These are phyloP conservation scores for Cupressus sempervirens DNA, from an alignment of 75 land plant genomes.

Conservation along the genomic window DNA sequence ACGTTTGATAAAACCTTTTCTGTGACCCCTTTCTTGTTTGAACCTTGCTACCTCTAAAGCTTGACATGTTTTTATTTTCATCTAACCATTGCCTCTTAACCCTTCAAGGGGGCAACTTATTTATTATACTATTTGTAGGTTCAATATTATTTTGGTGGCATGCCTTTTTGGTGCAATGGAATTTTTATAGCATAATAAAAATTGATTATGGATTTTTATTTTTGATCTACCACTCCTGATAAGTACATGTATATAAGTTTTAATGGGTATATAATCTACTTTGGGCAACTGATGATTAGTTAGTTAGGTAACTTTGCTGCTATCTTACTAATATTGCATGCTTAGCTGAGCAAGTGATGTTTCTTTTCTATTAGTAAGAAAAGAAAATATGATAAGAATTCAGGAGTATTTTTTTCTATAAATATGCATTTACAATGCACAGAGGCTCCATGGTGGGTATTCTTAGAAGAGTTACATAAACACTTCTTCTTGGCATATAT, in stretches of 20 bases:
- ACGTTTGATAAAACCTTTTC: no score
- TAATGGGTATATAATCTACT: neutral
- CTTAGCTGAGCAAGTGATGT: neutral
- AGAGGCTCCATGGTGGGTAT: neutral
- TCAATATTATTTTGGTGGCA: neutral
- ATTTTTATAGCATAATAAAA: neutral
- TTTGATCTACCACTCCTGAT: neutral
- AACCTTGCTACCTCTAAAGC: no score
- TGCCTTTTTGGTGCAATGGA: no score
- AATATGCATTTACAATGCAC: neutral
- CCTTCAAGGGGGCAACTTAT: neutral
- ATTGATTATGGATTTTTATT: neutral
- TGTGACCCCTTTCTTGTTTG: no score
- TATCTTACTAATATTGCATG: neutral
- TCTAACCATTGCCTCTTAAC: no score
- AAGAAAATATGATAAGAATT: neutral
- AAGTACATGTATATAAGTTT: neutral
- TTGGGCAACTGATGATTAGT: neutral
- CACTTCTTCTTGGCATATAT: neutral
- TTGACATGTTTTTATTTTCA: no score
- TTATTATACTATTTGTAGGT: neutral
- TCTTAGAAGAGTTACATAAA: neutral
- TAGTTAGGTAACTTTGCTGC: neutral
- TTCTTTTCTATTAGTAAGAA: neutral
- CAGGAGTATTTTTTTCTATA: neutral